Conservation (phyloP, 257 asterid species). For the Solanum gracilifrons region DNA sequence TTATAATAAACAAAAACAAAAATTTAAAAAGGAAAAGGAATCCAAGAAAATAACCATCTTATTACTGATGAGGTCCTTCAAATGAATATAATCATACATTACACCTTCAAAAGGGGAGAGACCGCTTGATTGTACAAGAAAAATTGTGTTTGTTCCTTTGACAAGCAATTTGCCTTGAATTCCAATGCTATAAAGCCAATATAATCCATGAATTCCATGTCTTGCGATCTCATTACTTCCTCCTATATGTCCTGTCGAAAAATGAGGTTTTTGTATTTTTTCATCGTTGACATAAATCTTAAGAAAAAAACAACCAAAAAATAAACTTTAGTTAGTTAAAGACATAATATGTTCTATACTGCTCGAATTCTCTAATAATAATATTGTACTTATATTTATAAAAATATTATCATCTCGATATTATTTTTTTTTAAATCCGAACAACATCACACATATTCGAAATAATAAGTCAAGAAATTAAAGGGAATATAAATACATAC, state of each 20-base stretch:
- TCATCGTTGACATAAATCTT: constrained; percentile 37
- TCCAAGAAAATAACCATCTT: background rate
- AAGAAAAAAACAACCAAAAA: too few species aligned
- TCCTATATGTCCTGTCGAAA: constrained; percentile 29
- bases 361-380: background rate
- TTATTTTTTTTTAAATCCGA: fast-evolving
- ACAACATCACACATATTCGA: background rate
- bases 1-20: background rate
- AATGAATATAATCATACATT: constrained; percentile 48
- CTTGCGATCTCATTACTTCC: constrained; percentile 44
- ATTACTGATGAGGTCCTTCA: constrained; percentile 19
- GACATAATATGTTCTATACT: background rate
- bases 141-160: constrained; percentile 28
- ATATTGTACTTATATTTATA: background rate
- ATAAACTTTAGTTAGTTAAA: background rate
- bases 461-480: background rate
- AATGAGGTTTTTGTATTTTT: constrained; percentile 10
- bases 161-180: constrained; percentile 16
- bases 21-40: background rate
- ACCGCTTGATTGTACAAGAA: constrained; percentile 16
- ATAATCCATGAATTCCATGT: constrained; percentile 28
- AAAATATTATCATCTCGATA: fast-evolving
- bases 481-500: constrained; percentile 8
- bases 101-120: constrained; percentile 11
- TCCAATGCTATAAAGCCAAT: constrained; percentile 4